Evolutionary conservation across 1,284 basidiomycete species (phyloP), one percentile per base, ranked within the genome.

Genomic region (Tilletia walkeri): DNA sequence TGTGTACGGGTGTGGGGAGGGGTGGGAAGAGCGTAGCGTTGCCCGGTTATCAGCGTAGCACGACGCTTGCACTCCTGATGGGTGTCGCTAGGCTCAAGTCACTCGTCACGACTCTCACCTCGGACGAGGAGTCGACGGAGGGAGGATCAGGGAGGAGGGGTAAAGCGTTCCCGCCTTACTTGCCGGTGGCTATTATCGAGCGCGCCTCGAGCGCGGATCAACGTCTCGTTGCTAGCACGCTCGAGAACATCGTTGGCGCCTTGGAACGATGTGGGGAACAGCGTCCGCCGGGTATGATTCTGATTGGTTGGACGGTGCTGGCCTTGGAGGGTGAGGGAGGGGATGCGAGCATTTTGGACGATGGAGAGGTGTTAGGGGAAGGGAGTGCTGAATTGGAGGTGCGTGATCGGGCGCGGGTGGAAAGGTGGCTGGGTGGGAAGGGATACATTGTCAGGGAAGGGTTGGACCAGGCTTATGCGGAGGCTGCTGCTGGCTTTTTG

Each of bases 1-100:
- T 98, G 0, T 96, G 94, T 84, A 98, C 95, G 0, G 95, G 94
- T 0, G 94, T 98, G 0, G 95, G 94, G 0, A 86, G 94, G 47
- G 88, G 89, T 12, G 95, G 95, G 0, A 91, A 91, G 77, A 88
- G 88, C n/a, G 92, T 95, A 30, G 87, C 88, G 65, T 85, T 98
- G 38, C 94, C 94, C 0, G 92, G 90, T 3, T 98, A 98, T 85
- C 89, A 92, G 76, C 88, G 94, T 7, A 86, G 87, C 1, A 86
- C 92, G 67, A 95, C 93, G 1, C 85, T 95, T 14, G 87, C 94
- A 41, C 86, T 98, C 45, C 87, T 98, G 65, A 98, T 98, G 95
- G 95, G 95, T 56, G 93, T 98, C 18, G 95, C 95, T 10, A 86
- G 95, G 24, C 87, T 97, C 7, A 81, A 86, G 4, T 88, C 90